Evolutionary conservation across 805 yeast genomes (phyloP).

Genomic region (Wickerhamiella sergipiensis): DNA sequence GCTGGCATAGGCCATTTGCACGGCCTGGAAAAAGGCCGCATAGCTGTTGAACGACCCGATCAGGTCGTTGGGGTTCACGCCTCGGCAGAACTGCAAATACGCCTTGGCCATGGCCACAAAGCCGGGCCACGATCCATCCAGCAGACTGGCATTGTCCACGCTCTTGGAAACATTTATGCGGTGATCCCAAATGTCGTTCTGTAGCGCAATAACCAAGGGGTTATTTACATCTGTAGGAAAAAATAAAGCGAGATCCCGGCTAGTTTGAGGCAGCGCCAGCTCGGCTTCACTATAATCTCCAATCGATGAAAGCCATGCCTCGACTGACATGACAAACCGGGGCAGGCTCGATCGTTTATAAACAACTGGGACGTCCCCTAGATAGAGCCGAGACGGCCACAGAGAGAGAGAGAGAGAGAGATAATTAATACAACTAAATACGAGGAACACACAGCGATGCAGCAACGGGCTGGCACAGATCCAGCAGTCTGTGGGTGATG

Average conservation of each 20-base stretch:
- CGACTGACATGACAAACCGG: constrained; percentile 1
- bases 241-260: constrained; percentile 11
- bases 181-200: constrained; percentile 21
- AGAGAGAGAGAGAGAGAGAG: too few relatives aligned
- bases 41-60: constrained; percentile 39
- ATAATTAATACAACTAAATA: constrained; percentile 1
- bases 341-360: too few relatives aligned
- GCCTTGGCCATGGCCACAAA: constrained; percentile 35
- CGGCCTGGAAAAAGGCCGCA: constrained; percentile 32
- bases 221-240: constrained; percentile 23
- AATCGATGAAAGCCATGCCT: background rate
- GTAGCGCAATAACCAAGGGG: constrained; percentile 27
- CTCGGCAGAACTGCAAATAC: constrained; percentile 35
- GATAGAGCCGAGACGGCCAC: too few relatives aligned
- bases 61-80: constrained; percentile 39
- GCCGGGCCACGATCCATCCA: constrained; percentile 30
- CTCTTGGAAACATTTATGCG: constrained; percentile 13
- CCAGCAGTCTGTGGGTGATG: constrained; percentile 13
- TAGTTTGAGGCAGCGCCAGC: background rate
- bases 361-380: too few relatives aligned
- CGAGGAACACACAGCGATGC: constrained; percentile 3
- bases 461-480: constrained; percentile 11
- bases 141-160: constrained; percentile 21
- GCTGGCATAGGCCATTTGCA: constrained; percentile 26
- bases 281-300: background rate